These are phyloP conservation scores for Tolypocladium endophyticum DNA, from an alignment of 2,329 filamentous ascomycete genomes.

Conservation along the genomic window DNA sequence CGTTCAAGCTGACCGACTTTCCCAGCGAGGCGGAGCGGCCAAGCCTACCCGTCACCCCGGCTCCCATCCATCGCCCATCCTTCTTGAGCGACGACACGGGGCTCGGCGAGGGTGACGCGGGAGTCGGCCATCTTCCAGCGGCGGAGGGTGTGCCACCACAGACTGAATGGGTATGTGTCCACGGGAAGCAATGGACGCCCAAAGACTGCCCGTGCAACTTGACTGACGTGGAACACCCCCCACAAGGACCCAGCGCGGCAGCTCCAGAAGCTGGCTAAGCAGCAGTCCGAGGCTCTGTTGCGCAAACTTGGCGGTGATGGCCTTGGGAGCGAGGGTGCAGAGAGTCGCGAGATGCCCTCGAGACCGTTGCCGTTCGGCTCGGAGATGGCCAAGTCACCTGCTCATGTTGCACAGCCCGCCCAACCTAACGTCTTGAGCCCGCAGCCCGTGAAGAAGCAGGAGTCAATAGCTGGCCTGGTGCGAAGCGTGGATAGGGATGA, in stretches of 20 bases:
- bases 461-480: not conserved
- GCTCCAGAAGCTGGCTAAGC: constrained; percentile 58
- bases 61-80: constrained; percentile 58
- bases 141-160: constrained; percentile 80
- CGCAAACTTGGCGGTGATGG: constrained; percentile 34
- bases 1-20: constrained; percentile 75
- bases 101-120: constrained; percentile 37
- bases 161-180: constrained; percentile 86
- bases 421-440: constrained; percentile 4
- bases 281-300: constrained; percentile 53
- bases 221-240: constrained; percentile 38
- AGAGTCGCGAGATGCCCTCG: constrained; percentile 33
- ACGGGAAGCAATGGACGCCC: constrained; percentile 36
- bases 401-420: constrained; percentile 15
- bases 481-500: not conserved
- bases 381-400: constrained; percentile 23
- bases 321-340: constrained; percentile 12
- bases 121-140: constrained; percentile 49
- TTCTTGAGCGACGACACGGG: constrained; percentile 46
- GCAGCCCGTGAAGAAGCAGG: constrained; percentile 1
- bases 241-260: constrained; percentile 59
- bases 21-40: constrained; percentile 73
- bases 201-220: constrained; percentile 44
- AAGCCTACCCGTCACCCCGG: constrained; percentile 83
- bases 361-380: constrained; percentile 43